These are phyloP conservation scores for Dactylellina sp. DNA, from an alignment of 2,329 filamentous ascomycete genomes.

Conservation along the genomic window DNA sequence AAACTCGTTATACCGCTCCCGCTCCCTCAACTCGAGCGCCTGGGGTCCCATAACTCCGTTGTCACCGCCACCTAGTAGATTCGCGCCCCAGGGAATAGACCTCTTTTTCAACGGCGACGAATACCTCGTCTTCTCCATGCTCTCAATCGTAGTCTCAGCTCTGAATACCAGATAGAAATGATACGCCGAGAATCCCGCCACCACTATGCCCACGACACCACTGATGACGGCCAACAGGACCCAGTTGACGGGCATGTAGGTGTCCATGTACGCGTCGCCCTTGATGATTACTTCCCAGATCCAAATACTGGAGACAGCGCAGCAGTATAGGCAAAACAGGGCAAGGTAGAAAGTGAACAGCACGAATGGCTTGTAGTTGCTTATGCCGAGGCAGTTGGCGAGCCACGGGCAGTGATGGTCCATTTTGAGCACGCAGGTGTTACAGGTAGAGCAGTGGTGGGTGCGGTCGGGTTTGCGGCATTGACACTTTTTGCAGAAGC, in stretches of 20 bases:
- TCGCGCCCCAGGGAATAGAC: constrained; percentile 58
- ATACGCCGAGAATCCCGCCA: constrained; percentile 90
- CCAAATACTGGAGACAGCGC: constrained; percentile 82
- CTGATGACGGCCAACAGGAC: constrained; percentile 87
- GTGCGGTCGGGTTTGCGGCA: constrained; percentile 92
- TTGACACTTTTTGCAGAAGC: constrained; percentile 98
- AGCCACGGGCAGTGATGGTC: constrained; percentile 99
- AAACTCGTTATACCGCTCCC: constrained; percentile 79
- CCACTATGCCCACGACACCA: constrained; percentile 89
- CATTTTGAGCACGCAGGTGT: constrained; percentile 97
- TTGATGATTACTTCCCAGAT: constrained; percentile 84
- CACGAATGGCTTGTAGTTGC: constrained; percentile 95
- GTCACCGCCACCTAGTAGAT: constrained; percentile 60
- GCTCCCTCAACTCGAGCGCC: constrained; percentile 72
- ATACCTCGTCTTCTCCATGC: constrained; percentile 94
- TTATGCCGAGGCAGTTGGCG: constrained; percentile 90
- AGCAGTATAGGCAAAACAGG: constrained; percentile 84
- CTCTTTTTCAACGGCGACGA: constrained; percentile 73
- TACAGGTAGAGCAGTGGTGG: constrained; percentile 96
- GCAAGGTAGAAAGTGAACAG: constrained; percentile 91
- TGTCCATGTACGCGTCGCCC: constrained; percentile 76
- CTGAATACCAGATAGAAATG: constrained; percentile 83
- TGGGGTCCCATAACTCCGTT: constrained; percentile 65
- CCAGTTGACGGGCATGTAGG: constrained; percentile 87
- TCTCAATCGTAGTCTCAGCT: constrained; percentile 95